These are phyloP conservation scores for Fabrea salina DNA, from an alignment of 169 alveolate species.

Conservation along the genomic window DNA sequence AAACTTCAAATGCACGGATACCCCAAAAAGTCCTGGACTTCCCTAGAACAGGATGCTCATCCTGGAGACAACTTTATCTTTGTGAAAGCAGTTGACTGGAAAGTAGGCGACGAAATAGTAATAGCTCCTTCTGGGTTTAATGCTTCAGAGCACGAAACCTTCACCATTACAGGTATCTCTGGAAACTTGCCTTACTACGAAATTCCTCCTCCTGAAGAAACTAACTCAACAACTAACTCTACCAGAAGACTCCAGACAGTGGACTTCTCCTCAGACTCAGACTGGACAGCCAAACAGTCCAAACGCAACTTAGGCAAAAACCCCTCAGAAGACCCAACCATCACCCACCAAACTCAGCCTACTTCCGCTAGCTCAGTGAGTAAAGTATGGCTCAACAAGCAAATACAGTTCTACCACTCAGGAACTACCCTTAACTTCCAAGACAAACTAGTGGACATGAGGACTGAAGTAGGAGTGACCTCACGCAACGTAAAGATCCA, in stretches of 20 bases:
- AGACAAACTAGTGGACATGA: not conserved
- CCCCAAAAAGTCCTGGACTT: not conserved
- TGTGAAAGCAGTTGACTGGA: slow-evolving; percentile 22
- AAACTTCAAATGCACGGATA: not conserved
- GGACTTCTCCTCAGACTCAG: slow-evolving; percentile 3
- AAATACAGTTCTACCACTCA: not conserved
- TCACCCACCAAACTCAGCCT: not conserved
- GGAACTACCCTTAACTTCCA: slow-evolving; percentile 5
- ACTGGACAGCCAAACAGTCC: not conserved
- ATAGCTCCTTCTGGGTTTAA: slow-evolving; percentile 29
- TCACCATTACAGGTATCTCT: not conserved
- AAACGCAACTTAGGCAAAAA: not conserved
- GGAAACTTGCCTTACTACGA: slow-evolving; percentile 1
- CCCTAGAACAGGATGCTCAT: not conserved
- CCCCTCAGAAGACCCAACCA: not conserved
- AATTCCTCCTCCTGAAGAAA: not conserved
- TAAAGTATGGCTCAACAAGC: not conserved
- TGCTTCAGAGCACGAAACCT: not conserved
- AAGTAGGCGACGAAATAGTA: slow-evolving; percentile 19
- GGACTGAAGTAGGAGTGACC: slow-evolving; percentile 22
- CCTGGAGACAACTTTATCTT: slow-evolving; percentile 6
- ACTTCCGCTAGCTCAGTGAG: not conserved
- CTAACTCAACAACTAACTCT: not conserved
- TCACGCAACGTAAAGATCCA: slow-evolving; percentile 3
- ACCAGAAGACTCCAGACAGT: not conserved